Percentiles rank a stretch among this genome's conserved stretches.
Evolutionary conservation across 371 early-diverging fungal species (phyloP).

Genomic region (Quaeritorhiza haematococci): DNA sequence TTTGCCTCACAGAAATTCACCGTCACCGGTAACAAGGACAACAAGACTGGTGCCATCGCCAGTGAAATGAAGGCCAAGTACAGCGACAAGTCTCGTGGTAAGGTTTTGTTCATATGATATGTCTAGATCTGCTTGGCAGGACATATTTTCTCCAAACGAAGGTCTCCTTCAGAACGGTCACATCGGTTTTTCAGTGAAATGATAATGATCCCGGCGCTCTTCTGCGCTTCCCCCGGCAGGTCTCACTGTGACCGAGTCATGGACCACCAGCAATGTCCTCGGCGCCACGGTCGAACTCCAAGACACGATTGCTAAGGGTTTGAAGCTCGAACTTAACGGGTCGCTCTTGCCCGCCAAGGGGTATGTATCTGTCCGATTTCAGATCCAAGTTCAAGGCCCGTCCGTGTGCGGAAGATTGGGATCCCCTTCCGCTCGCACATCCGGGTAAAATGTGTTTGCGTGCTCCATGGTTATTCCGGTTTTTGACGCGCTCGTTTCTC

Average conservation of each 20-base stretch:
- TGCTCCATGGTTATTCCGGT: background rate
- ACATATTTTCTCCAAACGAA: too few relatives aligned
- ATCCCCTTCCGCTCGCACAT: too few relatives aligned
- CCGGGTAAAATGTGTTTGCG: too few relatives aligned
- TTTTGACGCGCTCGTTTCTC: background rate
- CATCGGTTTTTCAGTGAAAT: too few relatives aligned
- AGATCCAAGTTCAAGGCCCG: background rate
- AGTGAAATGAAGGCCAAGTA: constrained; percentile 96
- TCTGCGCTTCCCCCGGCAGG: constrained; percentile 22
- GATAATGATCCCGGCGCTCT: too few relatives aligned
- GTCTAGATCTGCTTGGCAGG: too few relatives aligned
- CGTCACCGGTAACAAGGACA: constrained; percentile 90
- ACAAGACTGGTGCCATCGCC: constrained; percentile 87
- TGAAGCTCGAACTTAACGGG: constrained; percentile 62
- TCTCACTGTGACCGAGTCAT: constrained; percentile 86
- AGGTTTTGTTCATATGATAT: too few relatives aligned
- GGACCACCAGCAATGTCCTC: constrained; percentile 90
- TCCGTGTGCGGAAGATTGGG: too few relatives aligned
- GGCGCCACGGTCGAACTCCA: constrained; percentile 88
- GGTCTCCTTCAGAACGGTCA: too few relatives aligned
- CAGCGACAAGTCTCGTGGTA: constrained; percentile 83
- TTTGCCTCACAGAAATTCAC: constrained; percentile 85
- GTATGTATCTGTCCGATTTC: constrained; percentile 14
- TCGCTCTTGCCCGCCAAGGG: constrained; percentile 44
- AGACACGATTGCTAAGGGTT: constrained; percentile 77